phyloP scores from a whole-genome alignment of 208 protist species.

The Leishmania tropica region DNA sequence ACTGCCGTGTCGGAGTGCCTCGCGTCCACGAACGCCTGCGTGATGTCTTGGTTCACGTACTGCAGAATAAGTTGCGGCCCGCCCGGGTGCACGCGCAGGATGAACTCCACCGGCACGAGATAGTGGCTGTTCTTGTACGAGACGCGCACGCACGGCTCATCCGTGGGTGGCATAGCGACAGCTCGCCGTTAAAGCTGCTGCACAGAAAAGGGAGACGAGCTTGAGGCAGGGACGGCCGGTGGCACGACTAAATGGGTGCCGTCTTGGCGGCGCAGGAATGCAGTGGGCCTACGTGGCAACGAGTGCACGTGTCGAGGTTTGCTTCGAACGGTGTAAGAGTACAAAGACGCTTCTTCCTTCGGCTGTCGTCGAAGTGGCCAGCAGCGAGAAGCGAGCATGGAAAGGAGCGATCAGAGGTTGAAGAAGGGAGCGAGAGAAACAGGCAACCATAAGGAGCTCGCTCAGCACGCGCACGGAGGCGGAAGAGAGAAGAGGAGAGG shows the following conservation, averaged over 20 bases:
- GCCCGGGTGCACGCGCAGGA: conserved; percentile 34
- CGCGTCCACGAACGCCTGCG: conserved; percentile 32
- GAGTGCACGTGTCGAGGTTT: neutral
- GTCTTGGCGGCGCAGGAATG: neutral
- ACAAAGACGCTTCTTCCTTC: neutral
- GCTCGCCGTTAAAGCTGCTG: neutral
- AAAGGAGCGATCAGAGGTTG: neutral
- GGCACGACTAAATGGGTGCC: neutral
- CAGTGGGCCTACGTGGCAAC: neutral
- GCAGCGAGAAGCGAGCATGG: neutral
- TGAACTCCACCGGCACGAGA: conserved; percentile 30
- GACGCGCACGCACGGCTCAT: conserved; percentile 16
- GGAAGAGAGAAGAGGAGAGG: neutral
- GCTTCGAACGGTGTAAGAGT: neutral
- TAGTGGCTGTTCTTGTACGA: conserved; percentile 34
- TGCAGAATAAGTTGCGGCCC: conserved; percentile 31
- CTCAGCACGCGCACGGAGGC: neutral
- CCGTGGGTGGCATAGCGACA: neutral
- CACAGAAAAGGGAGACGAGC: conserved; percentile 1
- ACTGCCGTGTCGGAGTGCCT: conserved; percentile 32
- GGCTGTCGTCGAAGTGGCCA: neutral
- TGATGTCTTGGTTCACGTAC: conserved; percentile 39
- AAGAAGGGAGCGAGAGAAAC: neutral
- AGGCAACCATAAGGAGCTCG: neutral
- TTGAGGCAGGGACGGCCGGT: neutral